Evolutionary conservation across 441 rosid species (phyloP), one percentile per base, ranked within the genome.

Genomic region (Kokia cookei): DNA sequence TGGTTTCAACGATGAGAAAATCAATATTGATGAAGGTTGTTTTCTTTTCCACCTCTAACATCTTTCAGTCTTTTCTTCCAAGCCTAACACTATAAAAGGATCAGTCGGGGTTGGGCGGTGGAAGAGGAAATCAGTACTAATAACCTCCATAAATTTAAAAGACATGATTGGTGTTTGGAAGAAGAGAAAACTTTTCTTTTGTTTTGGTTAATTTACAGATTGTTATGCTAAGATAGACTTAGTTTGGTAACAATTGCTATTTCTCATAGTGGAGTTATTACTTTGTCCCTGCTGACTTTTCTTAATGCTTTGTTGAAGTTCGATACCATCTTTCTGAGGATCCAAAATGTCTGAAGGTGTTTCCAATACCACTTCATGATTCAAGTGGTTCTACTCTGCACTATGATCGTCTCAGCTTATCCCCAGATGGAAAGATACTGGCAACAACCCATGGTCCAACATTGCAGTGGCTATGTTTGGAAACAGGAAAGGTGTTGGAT

Each of bases 241-340:
- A 47, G 7, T 47, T 65, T 14, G 13, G 13, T 24, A 45, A 7
- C 69, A 5, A 19, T 45, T 43, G 24, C 37, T 65, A 15, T 65
- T 47, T 67, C 71, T 15, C 3, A 11, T 67, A 27, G 50, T 27
- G 43, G 14, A 50, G 13, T 47, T 48, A 26, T 13, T 71, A 58
- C 45, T 42, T 26, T 27, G 32, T 54, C 12, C 74, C 43, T 73
- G 14, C 77, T 81, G 66, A 78, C 45, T 57, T 17, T 69, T 82
- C 47, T 37, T 7, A 77, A 27, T 61, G 47, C 74, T 79, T 69
- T 73, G 9, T 80, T 83, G 82, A 72, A 93, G 99, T 96, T 55
- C 97, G 97, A 17, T 96, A 92, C 81, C 97, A 93, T 78, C 89
- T 96, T 53, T 95, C 92, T 65, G 97, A 96, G 92, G 99, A 96